Base-by-base conservation (phyloP, 352 stramenopile species). In the Pythium pyrilobum region DNA sequence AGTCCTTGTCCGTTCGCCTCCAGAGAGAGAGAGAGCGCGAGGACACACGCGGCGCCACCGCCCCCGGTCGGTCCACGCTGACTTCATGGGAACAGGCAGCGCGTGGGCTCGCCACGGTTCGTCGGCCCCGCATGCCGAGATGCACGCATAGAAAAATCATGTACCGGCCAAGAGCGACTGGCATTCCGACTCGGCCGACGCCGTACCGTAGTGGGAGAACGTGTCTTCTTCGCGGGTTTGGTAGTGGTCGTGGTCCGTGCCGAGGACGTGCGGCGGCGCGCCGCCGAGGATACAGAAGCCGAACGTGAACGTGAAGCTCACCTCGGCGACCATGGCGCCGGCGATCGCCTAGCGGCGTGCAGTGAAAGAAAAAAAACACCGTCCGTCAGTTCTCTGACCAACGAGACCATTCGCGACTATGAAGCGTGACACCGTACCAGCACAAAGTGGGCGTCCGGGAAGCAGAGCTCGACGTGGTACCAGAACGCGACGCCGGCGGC, bases 101-200 rank as follows among this genome's bases (percentile, higher is more conserved):
- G n/a, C n/a, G n/a, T n/a, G n/a, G n/a, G n/a, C n/a, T n/a, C n/a
- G n/a, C n/a, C n/a, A n/a, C n/a, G n/a, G n/a, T n/a, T n/a, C n/a
- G n/a, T n/a, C n/a, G n/a, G n/a, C n/a, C n/a, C n/a, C n/a, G n/a
- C n/a, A n/a, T n/a, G n/a, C n/a, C n/a, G n/a, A n/a, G n/a, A n/a
- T 10, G n/a, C 37, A 43, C 37, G 37, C 10, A 8, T 7, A 43
- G 31, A 36, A 13, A 31, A 34, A 23, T 55, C 16, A 39, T 50
- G 56, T 89, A 92, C 81, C 81, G 52, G 85, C 74, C 50, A 92
- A 74, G 38, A 92, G 74, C 34, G 74, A 81, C 56, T 85, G 78
- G 58, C 78, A 78, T 75, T 92, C 81, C 75, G 69, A 80, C 56
- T 77, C 59, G 71, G 80, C 54, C 23, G 53, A 40, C 0, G 29